Evolutionary conservation across 2,329 filamentous ascomycete species (phyloP).

Genomic region (Fusarium clavum): DNA sequence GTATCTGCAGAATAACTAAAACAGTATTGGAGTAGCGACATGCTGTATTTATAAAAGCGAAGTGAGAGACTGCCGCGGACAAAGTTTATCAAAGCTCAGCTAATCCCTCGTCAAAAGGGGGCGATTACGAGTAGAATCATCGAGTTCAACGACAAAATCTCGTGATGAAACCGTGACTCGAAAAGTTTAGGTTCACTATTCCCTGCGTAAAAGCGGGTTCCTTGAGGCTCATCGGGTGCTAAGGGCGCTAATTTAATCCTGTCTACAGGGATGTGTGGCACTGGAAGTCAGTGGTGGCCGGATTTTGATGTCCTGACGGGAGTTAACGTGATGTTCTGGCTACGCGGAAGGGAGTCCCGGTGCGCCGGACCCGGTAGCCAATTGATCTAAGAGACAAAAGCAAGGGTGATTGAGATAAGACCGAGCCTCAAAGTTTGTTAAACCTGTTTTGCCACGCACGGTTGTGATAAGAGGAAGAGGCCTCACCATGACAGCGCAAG

Average conservation of each 20-base stretch:
- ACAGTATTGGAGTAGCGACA: neutral
- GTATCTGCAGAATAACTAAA: neutral
- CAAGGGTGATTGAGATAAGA: conserved; percentile 35
- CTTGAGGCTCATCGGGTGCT: conserved; percentile 37
- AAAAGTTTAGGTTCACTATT: conserved; percentile 20
- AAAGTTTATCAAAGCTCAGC: neutral
- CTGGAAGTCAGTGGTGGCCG: neutral
- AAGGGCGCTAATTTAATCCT: neutral
- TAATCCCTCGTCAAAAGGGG: conserved; percentile 29
- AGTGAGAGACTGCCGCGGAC: neutral
- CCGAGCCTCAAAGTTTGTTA: conserved; percentile 41
- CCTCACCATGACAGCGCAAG: conserved; percentile 2
- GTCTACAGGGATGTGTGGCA: too few relatives aligned
- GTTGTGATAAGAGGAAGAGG: conserved; percentile 30
- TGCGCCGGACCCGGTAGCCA: conserved; percentile 33
- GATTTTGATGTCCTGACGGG: conserved; percentile 11
- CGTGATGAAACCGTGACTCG: conserved; percentile 38
- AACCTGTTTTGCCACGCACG: conserved; percentile 20
- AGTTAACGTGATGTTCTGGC: conserved; percentile 35
- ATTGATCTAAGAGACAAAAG: conserved; percentile 22
- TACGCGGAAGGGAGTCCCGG: conserved; percentile 32
- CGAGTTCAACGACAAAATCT: conserved; percentile 36
- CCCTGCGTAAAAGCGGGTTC: conserved; percentile 32
- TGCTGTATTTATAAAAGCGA: conserved; percentile 25
- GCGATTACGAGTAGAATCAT: conserved; percentile 36